Percentiles rank a stretch among this genome's conserved stretches.
phyloP scores from a whole-genome alignment of 2,329 filamentous ascomycete species.

The Fusarium annulatum region DNA sequence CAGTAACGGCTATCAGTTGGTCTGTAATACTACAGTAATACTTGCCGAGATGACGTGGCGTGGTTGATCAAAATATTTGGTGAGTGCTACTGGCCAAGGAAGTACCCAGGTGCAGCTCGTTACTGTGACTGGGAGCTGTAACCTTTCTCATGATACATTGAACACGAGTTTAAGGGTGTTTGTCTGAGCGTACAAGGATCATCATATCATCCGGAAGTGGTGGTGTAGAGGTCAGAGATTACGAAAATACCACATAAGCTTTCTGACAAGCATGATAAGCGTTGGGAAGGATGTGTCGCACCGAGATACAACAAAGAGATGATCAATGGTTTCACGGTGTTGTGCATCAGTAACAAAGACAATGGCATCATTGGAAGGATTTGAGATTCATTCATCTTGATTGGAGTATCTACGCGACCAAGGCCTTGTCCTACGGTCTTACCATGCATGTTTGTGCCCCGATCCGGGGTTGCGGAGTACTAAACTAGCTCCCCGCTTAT shows the following conservation, averaged over 20 bases:
- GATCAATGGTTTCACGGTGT: neutral
- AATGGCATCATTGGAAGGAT: neutral
- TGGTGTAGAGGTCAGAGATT: too few relatives aligned
- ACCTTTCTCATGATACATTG: neutral
- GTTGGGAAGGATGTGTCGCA: too few relatives aligned
- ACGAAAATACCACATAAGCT: neutral
- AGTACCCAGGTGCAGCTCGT: neutral
- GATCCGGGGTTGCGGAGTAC: neutral
- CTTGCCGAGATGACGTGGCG: neutral
- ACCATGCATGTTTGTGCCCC: neutral
- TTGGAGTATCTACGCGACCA: neutral
- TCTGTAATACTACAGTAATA: neutral
- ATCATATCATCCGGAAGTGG: neutral
- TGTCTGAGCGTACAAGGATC: neutral
- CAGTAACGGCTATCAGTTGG: neutral
- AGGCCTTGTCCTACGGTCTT: neutral
- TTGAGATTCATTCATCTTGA: rapidly evolving
- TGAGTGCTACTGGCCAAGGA: neutral
- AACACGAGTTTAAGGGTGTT: neutral
- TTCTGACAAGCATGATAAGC: neutral
- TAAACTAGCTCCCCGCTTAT: neutral
- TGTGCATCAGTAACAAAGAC: neutral
- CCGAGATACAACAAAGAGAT: too few relatives aligned
- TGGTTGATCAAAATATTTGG: too few relatives aligned
- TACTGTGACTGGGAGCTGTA: too few relatives aligned